Base-by-base conservation (phyloP, 495 filamentous ascomycete genomes). In the Penicillium salamii region DNA sequence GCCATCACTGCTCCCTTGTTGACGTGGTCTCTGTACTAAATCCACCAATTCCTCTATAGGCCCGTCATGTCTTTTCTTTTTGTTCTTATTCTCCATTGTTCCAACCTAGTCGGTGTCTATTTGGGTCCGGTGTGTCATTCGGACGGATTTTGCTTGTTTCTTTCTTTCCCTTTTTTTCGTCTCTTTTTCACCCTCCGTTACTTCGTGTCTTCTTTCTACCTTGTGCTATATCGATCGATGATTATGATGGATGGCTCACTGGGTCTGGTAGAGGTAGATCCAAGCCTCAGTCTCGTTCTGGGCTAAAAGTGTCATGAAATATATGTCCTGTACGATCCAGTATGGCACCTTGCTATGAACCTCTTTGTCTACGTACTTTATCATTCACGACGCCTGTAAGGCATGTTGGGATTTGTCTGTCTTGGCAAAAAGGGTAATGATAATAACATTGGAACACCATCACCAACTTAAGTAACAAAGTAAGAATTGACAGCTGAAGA, bases 1-100 rank as follows among this genome's bases (percentile, higher is more conserved):
- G 61, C 57, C 58, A 42, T 52, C 43, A 55, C 57, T 53, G 50
- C 61, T 52, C 52, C n/a, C 49, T 51, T 48, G 54, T 51, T 46
- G 55, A 63, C 57, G 61, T 48, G 39, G 58, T 61, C 29, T 39
- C 42, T 65, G 61, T 65, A 65, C 62, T 65, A 65, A 62, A 62
- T 64, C 60, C 63, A 67, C 54, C 63, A 61, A 67, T 68, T 67
- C 60, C 36, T 66, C 69, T 64, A 59, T 58, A 59, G 59, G 55
- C 54, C 50, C 53, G 49, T 28, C 53, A 37, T 52, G 54, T 46
- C 54, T 53, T 52, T 44, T 48, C 40, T 57, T 46, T 44, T 51
- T 43, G 42, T 33, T 56, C 40, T 59, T 33, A 26, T 37, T 48
- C 42, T 46, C n/a, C 40, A n/a, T 45, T 38, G 43, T 34, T 43